A percentile compares a stretch with the other conserved stretches of the same genome.
Evolutionary conservation across 768 basidiomycete species (phyloP).

Genomic region (Panus rudis): DNA sequence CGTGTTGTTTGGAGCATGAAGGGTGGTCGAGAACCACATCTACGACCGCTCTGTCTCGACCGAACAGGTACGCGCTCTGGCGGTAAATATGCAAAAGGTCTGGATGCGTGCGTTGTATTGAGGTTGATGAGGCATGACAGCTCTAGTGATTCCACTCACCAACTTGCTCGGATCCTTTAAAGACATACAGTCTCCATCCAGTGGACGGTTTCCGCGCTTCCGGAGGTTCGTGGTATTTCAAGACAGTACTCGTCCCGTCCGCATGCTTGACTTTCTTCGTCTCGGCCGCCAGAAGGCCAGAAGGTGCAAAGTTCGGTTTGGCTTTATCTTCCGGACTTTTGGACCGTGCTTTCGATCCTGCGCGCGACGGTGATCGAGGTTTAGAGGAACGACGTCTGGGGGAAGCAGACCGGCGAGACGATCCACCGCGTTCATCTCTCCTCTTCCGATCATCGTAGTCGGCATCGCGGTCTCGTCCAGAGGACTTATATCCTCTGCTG

Average conservation of each 20-base stretch:
- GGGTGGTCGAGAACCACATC: constrained; percentile 92
- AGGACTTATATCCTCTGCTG: constrained; percentile 9
- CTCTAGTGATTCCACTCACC: constrained; percentile 45
- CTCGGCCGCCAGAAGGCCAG: constrained; percentile 90
- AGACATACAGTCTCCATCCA: constrained; percentile 95
- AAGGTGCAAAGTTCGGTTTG: constrained; percentile 86
- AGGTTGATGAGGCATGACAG: background rate
- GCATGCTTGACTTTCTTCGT: constrained; percentile 81
- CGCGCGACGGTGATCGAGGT: no score
- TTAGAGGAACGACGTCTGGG: no score
- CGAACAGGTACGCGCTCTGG: constrained; percentile 92
- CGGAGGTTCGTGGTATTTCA: constrained; percentile 98
- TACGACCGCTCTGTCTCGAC: constrained; percentile 79
- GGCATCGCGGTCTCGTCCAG: constrained; percentile 15
- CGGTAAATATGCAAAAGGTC: constrained; percentile 88
- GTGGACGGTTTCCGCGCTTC: constrained; percentile 89
- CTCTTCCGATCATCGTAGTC: constrained; percentile 13
- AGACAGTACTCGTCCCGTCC: constrained; percentile 72
- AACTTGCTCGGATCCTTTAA: constrained; percentile 89
- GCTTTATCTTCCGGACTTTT: constrained; percentile 43
- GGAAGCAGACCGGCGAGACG: constrained; percentile 53
- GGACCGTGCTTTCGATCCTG: constrained; percentile 37
- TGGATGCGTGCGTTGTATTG: constrained; percentile 30
- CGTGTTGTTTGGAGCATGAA: constrained; percentile 97
- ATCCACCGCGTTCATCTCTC: constrained; percentile 27